Evolutionary conservation across 495 filamentous ascomycete genomes (phyloP).

Genomic region (Aspergillus baeticus): DNA sequence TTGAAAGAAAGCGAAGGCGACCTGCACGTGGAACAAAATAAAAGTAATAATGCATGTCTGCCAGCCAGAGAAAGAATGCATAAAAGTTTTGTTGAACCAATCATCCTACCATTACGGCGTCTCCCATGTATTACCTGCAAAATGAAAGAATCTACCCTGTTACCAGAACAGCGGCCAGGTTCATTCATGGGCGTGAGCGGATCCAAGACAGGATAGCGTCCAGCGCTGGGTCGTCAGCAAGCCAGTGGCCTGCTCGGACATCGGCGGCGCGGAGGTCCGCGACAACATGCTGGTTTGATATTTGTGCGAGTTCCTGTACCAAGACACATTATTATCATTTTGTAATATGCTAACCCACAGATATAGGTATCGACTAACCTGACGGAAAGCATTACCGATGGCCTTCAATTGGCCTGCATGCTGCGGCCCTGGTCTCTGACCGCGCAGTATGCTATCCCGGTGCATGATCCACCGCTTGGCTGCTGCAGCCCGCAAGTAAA

Average conservation of each 20-base stretch:
- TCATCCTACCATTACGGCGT: constrained; percentile 2
- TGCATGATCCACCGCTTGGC: constrained; percentile 78
- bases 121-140: not conserved
- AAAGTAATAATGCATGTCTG: constrained; percentile 5
- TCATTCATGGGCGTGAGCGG: constrained; percentile 29
- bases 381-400: constrained; percentile 58
- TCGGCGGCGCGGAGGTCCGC: constrained; percentile 64
- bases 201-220: constrained; percentile 46
- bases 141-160: not conserved
- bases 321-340: too few species aligned
- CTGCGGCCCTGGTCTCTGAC: constrained; percentile 56
- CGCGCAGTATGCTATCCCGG: constrained; percentile 64
- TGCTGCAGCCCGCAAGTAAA: constrained; percentile 75
- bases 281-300: constrained; percentile 68
- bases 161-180: not conserved
- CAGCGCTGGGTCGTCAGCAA: constrained; percentile 65
- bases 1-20: constrained; percentile 14
- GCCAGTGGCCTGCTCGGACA: constrained; percentile 68
- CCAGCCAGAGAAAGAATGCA: constrained; percentile 10
- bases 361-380: constrained; percentile 47
- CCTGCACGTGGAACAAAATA: constrained; percentile 14
- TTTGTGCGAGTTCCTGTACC: constrained; percentile 60
- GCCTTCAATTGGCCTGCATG: constrained; percentile 58
- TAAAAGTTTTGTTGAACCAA: constrained; percentile 11
- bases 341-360: not conserved